A percentile compares a stretch with the other conserved stretches of the same genome.
Conservation (phyloP, 108 stramenopile species). For the Skeletonema marinoi region DNA sequence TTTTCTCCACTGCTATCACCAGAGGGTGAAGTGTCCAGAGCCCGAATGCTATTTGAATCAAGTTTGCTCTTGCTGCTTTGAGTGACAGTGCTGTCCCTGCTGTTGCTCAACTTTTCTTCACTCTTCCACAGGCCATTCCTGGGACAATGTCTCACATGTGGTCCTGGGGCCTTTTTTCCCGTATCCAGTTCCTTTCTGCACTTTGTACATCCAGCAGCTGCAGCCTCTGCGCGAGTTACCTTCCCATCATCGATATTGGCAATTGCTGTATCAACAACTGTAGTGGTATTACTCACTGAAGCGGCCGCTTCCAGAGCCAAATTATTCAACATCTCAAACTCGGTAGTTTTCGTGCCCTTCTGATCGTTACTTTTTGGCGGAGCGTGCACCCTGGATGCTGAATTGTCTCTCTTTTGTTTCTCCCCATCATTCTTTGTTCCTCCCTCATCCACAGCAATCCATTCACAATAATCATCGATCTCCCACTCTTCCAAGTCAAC, state of each 20-base stretch:
- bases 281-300: not conserved
- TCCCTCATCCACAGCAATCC: slow-evolving; percentile 11
- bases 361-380: not conserved
- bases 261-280: not conserved
- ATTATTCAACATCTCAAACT: not conserved
- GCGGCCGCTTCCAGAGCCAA: not conserved
- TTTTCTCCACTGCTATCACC: too few species aligned
- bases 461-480: slow-evolving; percentile 21
- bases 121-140: not conserved
- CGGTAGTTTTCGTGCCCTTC: not conserved
- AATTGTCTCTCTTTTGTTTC: not conserved
- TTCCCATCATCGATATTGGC: not conserved
- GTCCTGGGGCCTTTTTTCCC: not conserved
- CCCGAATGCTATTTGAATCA: too few species aligned
- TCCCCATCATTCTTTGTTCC: not conserved
- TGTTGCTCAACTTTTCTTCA: not conserved
- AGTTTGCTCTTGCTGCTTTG: too few species aligned
- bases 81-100: not conserved
- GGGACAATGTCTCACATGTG: not conserved
- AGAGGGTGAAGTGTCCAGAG: too few species aligned
- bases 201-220: slow-evolving; percentile 1
- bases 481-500: slow-evolving; percentile 30
- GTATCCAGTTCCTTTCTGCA: not conserved
- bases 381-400: not conserved
- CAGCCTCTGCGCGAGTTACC: not conserved